Base-by-base conservation (phyloP, 1,284 basidiomycete species). In the Pseudozyma tsukubaensis region DNA sequence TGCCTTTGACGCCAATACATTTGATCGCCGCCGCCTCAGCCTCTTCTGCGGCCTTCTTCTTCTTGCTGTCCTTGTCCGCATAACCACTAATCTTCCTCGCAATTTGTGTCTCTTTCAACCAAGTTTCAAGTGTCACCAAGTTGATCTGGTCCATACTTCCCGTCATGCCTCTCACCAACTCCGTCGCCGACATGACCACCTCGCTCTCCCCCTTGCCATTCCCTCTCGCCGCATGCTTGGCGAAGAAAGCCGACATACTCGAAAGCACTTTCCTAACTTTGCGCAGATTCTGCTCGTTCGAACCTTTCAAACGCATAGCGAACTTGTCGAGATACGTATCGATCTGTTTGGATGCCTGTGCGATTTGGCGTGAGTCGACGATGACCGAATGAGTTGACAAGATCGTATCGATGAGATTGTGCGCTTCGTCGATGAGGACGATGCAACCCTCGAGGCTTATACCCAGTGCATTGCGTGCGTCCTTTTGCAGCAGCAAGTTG, bases 381-480 rank as follows among this genome's bases (percentile, higher is more conserved):
- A 89, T 87, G 18, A 90, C 88, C 2, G 93, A 92, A 62, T 96
- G 93, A 19, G 97, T 88, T 0, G 92, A 91, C 5, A 99, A 88
- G 1, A 98, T 87, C 0, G 94, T 94, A 19, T 94, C 86, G 63
- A 86, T 85, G 12, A 86, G 80, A 52, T 85, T 99, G 85, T 99
- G 96, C 0, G 95, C 97, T 86, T 99, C 96, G 83, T 99, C 96
- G 60, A 99, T 90, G 44, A 99, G 88, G 12, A 99, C 89, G 14
- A 98, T 88, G 78, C 89, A 36, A 88, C 91, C 52, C 94, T 87
- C 81, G 92, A 90, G 77, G 94, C 57, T 59, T 36, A 83, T 94
- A 0, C 92, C 92, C 1, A 98, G 87, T 0, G 94, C 90, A 79
- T 96, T 92, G 45, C 96, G 88, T 0, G 95, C 92, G 3, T 89